These are phyloP conservation scores for Gynostemma pentaphyllum DNA, from an alignment of 306 rosid genomes.

Conservation along the genomic window DNA sequence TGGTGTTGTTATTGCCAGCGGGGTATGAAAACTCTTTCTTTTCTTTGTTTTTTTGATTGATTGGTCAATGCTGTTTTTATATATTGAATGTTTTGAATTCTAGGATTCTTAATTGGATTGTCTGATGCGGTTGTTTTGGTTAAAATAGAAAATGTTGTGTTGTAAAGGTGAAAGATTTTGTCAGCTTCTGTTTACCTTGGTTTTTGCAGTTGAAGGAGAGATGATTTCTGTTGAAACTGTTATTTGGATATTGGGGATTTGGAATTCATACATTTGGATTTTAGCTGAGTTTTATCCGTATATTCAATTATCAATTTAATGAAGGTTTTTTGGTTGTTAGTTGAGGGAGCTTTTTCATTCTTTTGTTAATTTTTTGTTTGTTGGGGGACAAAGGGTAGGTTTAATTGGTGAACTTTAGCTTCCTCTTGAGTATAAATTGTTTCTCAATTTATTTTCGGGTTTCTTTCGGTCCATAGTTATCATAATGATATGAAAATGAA, in stretches of 20 bases:
- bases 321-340: background rate
- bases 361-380: background rate
- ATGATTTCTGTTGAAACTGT: too few relatives aligned
- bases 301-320: background rate
- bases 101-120: background rate
- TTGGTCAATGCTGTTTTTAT: background rate
- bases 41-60: background rate
- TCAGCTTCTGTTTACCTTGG: too few relatives aligned
- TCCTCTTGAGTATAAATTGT: too few relatives aligned
- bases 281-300: background rate
- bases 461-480: background rate
- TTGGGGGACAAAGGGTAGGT: background rate
- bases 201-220: too few relatives aligned
- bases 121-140: background rate
- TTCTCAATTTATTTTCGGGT: background rate
- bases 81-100: background rate
- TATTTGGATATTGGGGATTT: background rate
- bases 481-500: background rate
- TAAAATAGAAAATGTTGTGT: background rate
- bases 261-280: background rate
- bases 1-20: conserved; percentile 16
- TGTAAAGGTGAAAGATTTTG: background rate
- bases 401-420: background rate
- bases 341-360: background rate
- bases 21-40: conserved; percentile 10